A percentile compares a stretch with the other conserved stretches of the same genome.
Conservation (phyloP, 371 early-diverging fungal species). For the Mortierella sp. region DNA sequence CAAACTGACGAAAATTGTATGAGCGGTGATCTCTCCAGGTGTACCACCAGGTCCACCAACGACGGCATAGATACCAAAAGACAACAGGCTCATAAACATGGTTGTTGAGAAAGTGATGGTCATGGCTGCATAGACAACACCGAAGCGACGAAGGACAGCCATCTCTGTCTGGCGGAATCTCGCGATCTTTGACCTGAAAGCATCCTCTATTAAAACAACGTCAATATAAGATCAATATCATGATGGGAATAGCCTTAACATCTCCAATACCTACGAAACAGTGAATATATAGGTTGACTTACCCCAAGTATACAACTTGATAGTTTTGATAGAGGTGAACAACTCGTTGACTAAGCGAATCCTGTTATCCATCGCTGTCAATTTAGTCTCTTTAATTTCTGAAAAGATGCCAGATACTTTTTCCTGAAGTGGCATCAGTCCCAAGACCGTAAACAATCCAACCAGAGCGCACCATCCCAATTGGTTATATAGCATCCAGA, state of each 20-base stretch:
- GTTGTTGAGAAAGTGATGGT: conserved; percentile 56
- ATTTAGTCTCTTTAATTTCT: conserved; percentile 18
- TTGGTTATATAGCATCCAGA: conserved; percentile 58
- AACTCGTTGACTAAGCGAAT: conserved; percentile 34
- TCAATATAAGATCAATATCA: conserved; percentile 50
- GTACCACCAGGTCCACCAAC: conserved; percentile 80
- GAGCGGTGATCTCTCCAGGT: conserved; percentile 70
- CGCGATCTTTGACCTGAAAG: conserved; percentile 61
- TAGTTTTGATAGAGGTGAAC: conserved; percentile 30
- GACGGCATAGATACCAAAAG: conserved; percentile 85
- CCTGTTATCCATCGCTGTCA: conserved; percentile 30
- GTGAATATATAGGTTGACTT: too few species aligned
- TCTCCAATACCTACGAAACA: too few species aligned
- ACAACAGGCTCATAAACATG: conserved; percentile 73
- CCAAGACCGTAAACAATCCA: conserved; percentile 60
- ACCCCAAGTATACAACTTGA: conserved; percentile 69
- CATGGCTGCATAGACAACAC: conserved; percentile 59
- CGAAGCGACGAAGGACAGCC: conserved; percentile 30
- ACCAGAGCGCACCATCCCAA: conserved; percentile 66
- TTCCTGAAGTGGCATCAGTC: conserved; percentile 63
- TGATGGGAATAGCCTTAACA: too few species aligned
- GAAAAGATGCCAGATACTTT: conserved; percentile 54
- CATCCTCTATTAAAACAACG: conserved; percentile 15
- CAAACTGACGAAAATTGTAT: conserved; percentile 88
- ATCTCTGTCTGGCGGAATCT: conserved; percentile 25